Evolutionary conservation across 2,329 filamentous ascomycete species (phyloP), one percentile per base, ranked within the genome.

Genomic region (Alternaria novae-zelandiae): DNA sequence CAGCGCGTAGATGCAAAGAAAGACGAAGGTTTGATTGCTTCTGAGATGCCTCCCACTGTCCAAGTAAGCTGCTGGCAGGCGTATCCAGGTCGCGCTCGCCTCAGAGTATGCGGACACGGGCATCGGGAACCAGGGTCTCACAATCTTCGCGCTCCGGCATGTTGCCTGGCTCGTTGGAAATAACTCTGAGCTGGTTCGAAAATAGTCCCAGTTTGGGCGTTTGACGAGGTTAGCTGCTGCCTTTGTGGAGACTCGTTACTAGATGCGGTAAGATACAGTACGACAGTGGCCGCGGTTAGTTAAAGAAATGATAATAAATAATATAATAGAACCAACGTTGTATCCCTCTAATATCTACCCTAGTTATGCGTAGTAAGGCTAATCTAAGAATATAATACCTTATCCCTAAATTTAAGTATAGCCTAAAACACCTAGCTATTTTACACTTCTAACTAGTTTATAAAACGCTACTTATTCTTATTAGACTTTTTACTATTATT

Each of bases 31-130:
- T 51, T 23, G 28, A 23, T 49, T 65, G 59, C 64, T 69, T 65
- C 60, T 67, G 65, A 47, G 60, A 57, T 61, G 43, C 32, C 30
- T 21, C 32, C 43, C 44, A 23, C 23, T 41, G n/a, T 53, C n/a
- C 30, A 3, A 12, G 28, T 4, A 25, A 41, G 23, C n/a, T 30
- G 20, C 47, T 28, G 45, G 36, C 57, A 56, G 60, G 60, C 54
- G 43, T 59, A 59, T 43, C 55, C 47, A 49, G 57, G 57, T 56
- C 28, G 44, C 10, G 36, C n/a, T 41, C 15, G 21, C 28, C n/a
- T 41, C 44, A 43, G n/a, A 25, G 41, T 20, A 43, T 36, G 49
- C 30, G 28, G 49, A 51, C 49, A 36, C 28, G 49, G 28, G 17
- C 49, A 36, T 36, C 17, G 28, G 49, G 49, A 32, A 51, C 25